Percentiles rank a stretch among this genome's conserved stretches.
Conservation (phyloP, 2,329 filamentous ascomycete species). For the Byssochlamys sp. region DNA sequence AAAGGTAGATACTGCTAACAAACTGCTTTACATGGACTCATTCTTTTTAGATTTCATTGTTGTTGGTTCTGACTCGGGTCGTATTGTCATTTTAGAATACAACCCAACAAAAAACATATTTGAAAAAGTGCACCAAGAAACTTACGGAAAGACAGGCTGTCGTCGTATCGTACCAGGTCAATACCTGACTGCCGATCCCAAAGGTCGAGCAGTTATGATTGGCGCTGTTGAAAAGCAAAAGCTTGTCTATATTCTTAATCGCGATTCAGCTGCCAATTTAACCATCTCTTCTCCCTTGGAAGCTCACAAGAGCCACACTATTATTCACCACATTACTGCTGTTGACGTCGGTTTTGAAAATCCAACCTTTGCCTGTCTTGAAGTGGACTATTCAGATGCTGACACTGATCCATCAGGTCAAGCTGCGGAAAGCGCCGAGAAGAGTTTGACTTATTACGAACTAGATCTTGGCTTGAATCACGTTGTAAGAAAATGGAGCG, state of each 20-base stretch:
- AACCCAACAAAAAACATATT: conserved; percentile 77
- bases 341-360: conserved; percentile 96
- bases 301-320: conserved; percentile 81
- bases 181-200: conserved; percentile 89
- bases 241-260: conserved; percentile 94
- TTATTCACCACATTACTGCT: conserved; percentile 79
- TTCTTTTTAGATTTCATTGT: conserved; percentile 92
- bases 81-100: conserved; percentile 90
- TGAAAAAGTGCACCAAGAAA: conserved; percentile 83
- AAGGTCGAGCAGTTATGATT: conserved; percentile 87
- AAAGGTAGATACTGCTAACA: too few relatives aligned
- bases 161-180: conserved; percentile 89
- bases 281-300: conserved; percentile 95
- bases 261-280: conserved; percentile 85
- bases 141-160: conserved; percentile 93
- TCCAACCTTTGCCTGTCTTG: conserved; percentile 86
- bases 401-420: conserved; percentile 84
- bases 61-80: conserved; percentile 86
- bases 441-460: conserved; percentile 91
- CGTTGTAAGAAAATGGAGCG: conserved; percentile 91
- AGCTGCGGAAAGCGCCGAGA: conserved; percentile 72
- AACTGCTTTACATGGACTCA: too few relatives aligned
- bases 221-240: conserved; percentile 98
- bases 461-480: conserved; percentile 94
- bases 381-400: conserved; percentile 82